Conservation (phyloP, 2,329 filamentous ascomycete species). For the Xylariaceae sp. region DNA sequence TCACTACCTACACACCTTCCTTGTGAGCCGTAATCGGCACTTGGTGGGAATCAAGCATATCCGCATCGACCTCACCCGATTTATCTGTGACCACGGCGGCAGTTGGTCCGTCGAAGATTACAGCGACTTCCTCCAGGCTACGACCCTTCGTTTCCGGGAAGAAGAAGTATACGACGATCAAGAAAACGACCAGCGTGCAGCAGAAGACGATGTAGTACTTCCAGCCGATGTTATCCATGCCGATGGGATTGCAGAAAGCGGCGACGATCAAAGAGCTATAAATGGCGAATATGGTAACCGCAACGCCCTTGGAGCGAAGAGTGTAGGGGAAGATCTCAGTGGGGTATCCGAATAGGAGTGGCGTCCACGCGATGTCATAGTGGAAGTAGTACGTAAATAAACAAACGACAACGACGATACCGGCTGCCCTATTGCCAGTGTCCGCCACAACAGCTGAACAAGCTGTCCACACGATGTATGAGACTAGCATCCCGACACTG, state of each 20-base stretch:
- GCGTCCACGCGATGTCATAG: conserved; percentile 51
- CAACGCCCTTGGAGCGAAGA: conserved; percentile 43
- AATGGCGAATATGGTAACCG: conserved; percentile 48
- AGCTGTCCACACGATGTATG: conserved; percentile 44
- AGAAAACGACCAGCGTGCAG: conserved; percentile 40
- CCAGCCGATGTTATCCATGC: conserved; percentile 41
- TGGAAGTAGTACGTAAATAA: conserved; percentile 52
- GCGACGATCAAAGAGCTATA: conserved; percentile 40
- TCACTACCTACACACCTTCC: too few relatives aligned
- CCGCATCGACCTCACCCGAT: too few relatives aligned
- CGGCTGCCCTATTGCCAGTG: conserved; percentile 37
- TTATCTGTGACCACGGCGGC: too few relatives aligned
- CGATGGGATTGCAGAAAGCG: conserved; percentile 43
- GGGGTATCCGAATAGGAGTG: conserved; percentile 48
- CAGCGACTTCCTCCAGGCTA: conserved; percentile 35
- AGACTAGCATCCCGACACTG: conserved; percentile 41
- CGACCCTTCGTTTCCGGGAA: conserved; percentile 37
- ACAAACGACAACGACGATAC: conserved; percentile 49
- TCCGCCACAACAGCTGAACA: conserved; percentile 38
- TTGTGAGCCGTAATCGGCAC: too few relatives aligned
- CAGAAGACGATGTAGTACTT: conserved; percentile 45
- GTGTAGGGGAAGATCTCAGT: conserved; percentile 44
- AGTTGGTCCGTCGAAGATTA: conserved; percentile 28
- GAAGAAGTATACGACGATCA: conserved; percentile 40
- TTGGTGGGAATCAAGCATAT: too few relatives aligned